Base-by-base conservation (phyloP, 2,329 filamentous ascomycete genomes). In the Fusarium nelsonii region DNA sequence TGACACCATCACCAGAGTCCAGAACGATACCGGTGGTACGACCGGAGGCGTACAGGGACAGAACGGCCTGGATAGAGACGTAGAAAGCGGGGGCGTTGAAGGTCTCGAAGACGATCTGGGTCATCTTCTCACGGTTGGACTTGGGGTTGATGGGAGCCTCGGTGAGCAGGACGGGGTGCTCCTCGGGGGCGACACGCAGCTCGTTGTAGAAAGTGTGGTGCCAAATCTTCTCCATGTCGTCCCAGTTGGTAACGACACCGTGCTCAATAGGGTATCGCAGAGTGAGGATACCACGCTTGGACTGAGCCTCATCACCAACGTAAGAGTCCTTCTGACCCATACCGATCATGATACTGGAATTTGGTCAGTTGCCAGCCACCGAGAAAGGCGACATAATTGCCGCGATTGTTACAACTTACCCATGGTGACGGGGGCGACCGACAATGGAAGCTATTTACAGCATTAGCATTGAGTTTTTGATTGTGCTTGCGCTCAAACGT, bases 131-230 rank as follows among this genome's bases (percentile, higher is more conserved):
- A 91, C 96, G 93, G 90, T 99, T 99, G 88, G 93, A 97, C 91
- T 98, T 98, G 84, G 96, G 96, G 91, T 99, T 99, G 91, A 99
- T 98, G 77, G 96, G 96, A 78, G 96, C 96, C 89, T 99, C 96
- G 78, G 96, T 99, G 84, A 99, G 90, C 82, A 99, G 91, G 82
- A 98, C 94, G 79, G 96, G 96, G 91, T 99, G 96, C 92, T 99
- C 96, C 90, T 99, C 96, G 78, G 96, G 96, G 79, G 96, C 96
- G 74, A 99, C 96, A 95, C 96, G 95, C 81, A 99, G 90, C 90
- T 99, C 96, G 88, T 99, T 99, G 93, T 98, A 99, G 90, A 99
- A 99, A 82, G 96, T 98, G 93, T 99, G 96, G 86, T 99, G 96
- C 96, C 96, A 99, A 79, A 99, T 98, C 92, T 98, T 98, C 90